These are phyloP conservation scores for Erodium chrysanthum DNA, from an alignment of 441 rosid genomes.

Conservation along the genomic window DNA sequence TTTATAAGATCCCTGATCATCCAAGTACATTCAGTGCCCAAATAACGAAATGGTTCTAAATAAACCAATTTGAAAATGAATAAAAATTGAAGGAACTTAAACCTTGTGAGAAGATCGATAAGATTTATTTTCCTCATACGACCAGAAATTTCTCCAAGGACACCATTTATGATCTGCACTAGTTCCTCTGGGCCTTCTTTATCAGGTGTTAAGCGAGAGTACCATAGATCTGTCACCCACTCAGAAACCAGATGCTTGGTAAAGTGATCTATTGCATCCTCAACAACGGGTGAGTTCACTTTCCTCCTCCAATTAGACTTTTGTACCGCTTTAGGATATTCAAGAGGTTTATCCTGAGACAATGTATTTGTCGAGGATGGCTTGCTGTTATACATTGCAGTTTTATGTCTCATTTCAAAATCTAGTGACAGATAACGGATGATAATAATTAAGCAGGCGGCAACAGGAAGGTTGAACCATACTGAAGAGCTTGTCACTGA, in stretches of 20 bases:
- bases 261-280: slow-evolving; percentile 77
- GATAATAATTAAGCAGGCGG: slow-evolving; percentile 63
- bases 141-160: slow-evolving; percentile 71
- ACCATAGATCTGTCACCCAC: slow-evolving; percentile 95
- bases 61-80: slow-evolving; percentile 7
- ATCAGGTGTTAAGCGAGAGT: slow-evolving; percentile 79
- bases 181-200: slow-evolving; percentile 87
- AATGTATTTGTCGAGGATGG: slow-evolving; percentile 27
- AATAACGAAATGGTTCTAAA: slow-evolving; percentile 12
- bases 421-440: slow-evolving; percentile 82
- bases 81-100: slow-evolving; percentile 17
- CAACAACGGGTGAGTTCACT: slow-evolving; percentile 85
- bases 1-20: slow-evolving; percentile 75
- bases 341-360: slow-evolving; percentile 36
- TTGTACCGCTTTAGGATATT: slow-evolving; percentile 34
- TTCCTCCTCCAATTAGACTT: slow-evolving; percentile 75
- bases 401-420: slow-evolving; percentile 68
- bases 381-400: slow-evolving; percentile 54
- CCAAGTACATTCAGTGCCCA: slow-evolving; percentile 29
- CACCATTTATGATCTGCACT: slow-evolving; percentile 57
- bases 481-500: slow-evolving; percentile 98
- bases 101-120: slow-evolving; percentile 86
- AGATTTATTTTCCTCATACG: slow-evolving; percentile 75
- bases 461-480: slow-evolving; percentile 92
- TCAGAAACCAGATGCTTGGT: slow-evolving; percentile 77